Conservation (phyloP, 202 grass and related monocot genomes). For the Setaria italica region DNA sequence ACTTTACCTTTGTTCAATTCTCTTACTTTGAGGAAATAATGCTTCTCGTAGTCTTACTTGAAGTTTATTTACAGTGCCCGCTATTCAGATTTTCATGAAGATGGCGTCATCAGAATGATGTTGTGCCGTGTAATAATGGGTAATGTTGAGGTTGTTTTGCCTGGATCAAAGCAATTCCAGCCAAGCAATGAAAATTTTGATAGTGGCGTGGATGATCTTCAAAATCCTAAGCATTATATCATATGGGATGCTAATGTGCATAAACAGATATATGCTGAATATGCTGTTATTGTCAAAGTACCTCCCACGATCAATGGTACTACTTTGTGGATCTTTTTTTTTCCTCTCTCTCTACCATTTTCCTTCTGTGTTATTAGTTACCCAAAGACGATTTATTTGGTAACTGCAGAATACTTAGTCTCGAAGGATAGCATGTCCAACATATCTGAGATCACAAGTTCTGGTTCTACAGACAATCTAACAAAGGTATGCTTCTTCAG, state of each 20-base stretch:
- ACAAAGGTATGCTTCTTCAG: slow-evolving; percentile 58
- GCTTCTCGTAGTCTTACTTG: slow-evolving; percentile 45
- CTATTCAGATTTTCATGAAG: slow-evolving; percentile 65
- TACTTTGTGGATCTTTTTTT: neutral
- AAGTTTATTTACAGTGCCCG: slow-evolving; percentile 51
- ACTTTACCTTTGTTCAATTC: neutral
- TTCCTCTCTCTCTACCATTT: slow-evolving; percentile 1
- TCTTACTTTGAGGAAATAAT: slow-evolving; percentile 29
- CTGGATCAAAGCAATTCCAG: slow-evolving; percentile 77
- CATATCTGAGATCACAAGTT: slow-evolving; percentile 53
- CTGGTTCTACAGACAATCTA: slow-evolving; percentile 44
- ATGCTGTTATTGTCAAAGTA: slow-evolving; percentile 66
- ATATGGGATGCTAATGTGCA: slow-evolving; percentile 76
- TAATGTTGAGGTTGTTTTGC: slow-evolving; percentile 67
- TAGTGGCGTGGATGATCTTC: slow-evolving; percentile 74
- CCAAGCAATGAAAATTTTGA: slow-evolving; percentile 74
- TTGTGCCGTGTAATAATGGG: slow-evolving; percentile 93
- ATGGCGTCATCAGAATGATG: slow-evolving; percentile 77
- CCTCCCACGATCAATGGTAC: slow-evolving; percentile 61
- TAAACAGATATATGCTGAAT: slow-evolving; percentile 77
- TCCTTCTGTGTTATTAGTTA: slow-evolving; percentile 30
- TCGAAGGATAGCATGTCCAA: slow-evolving; percentile 51
- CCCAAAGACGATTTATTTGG: slow-evolving; percentile 25
- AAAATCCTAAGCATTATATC: slow-evolving; percentile 78
- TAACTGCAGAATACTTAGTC: slow-evolving; percentile 51